Percentiles rank a stretch among this genome's conserved stretches.
Conservation (phyloP, 768 basidiomycete species). For the Lentinus brumalis region DNA sequence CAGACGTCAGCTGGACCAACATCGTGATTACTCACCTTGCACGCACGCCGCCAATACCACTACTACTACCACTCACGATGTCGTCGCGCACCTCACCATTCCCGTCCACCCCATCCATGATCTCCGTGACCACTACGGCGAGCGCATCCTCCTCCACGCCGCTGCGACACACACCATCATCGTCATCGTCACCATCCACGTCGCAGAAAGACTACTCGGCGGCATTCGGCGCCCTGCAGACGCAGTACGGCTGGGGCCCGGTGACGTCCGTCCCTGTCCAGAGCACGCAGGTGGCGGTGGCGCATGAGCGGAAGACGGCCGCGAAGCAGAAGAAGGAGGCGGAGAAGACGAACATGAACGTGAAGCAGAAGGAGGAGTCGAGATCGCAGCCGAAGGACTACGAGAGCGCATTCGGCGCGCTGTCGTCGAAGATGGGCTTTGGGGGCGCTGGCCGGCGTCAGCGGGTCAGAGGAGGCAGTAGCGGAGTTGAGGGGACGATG, state of each 20-base stretch:
- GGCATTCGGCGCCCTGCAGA: slow-evolving; percentile 12
- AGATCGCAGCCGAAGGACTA: neutral
- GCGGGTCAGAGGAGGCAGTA: neutral
- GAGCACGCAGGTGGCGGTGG: neutral
- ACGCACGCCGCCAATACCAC: no score
- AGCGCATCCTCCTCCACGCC: neutral
- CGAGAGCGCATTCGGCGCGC: slow-evolving; percentile 5
- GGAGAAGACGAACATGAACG: neutral
- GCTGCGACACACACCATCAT: neutral
- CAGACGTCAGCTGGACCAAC: no score
- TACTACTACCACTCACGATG: neutral
- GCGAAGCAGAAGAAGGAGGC: neutral
- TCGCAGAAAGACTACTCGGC: slow-evolving; percentile 11
- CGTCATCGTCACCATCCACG: slow-evolving; percentile 1
- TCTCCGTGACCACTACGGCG: neutral
- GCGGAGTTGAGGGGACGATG: neutral
- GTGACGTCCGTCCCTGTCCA: neutral
- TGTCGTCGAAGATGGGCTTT: slow-evolving; percentile 13
- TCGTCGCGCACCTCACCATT: neutral
- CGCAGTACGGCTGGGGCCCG: slow-evolving; percentile 18
- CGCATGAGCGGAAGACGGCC: slow-evolving; percentile 6
- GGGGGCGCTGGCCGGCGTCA: slow-evolving; percentile 2
- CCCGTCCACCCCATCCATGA: neutral
- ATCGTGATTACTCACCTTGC: no score
- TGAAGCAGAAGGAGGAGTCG: neutral